Percentiles rank a stretch among this genome's conserved stretches.
phyloP scores from a whole-genome alignment of 2,329 filamentous ascomycete species.

The Ilyonectria sp. region DNA sequence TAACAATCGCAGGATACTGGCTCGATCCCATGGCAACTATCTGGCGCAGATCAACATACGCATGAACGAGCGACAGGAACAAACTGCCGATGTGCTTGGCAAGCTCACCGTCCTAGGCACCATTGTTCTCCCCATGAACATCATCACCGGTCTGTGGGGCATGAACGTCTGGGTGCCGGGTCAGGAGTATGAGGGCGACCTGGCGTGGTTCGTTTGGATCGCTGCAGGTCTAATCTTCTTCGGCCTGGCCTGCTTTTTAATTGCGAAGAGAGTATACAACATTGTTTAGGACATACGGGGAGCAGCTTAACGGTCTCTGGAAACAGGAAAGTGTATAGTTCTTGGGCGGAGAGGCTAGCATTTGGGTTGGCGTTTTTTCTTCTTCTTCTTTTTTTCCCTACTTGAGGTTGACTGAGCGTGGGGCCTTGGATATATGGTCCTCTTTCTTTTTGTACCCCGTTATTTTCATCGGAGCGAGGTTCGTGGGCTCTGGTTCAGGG shows the following conservation, averaged over 20 bases:
- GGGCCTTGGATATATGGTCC: slow-evolving; percentile 23
- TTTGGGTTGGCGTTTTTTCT: slow-evolving; percentile 20
- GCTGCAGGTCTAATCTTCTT: slow-evolving; percentile 85
- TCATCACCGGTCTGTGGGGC: slow-evolving; percentile 97
- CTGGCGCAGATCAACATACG: slow-evolving; percentile 99
- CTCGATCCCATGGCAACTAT: slow-evolving; percentile 94
- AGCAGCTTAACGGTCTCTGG: background rate
- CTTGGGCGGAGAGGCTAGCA: background rate
- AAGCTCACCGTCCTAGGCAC: slow-evolving; percentile 97
- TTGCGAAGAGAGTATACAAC: slow-evolving; percentile 87
- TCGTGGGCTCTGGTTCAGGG: slow-evolving; percentile 8
- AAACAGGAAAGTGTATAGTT: slow-evolving; percentile 1
- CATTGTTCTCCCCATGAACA: slow-evolving; percentile 98
- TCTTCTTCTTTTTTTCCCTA: slow-evolving; percentile 5
- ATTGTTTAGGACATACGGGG: slow-evolving; percentile 72
- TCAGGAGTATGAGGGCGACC: slow-evolving; percentile 82
- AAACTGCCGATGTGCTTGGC: slow-evolving; percentile 94
- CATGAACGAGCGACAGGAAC: slow-evolving; percentile 98
- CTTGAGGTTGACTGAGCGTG: slow-evolving; percentile 7
- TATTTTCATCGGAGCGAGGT: slow-evolving; percentile 17
- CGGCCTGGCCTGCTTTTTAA: slow-evolving; percentile 83
- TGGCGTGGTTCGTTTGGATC: slow-evolving; percentile 82
- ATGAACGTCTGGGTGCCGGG: slow-evolving; percentile 99
- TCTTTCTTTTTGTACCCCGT: slow-evolving; percentile 13
- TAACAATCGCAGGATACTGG: slow-evolving; percentile 77